phyloP scores from a whole-genome alignment of 371 early-diverging fungal genomes.

The Mucor racemosus region DNA sequence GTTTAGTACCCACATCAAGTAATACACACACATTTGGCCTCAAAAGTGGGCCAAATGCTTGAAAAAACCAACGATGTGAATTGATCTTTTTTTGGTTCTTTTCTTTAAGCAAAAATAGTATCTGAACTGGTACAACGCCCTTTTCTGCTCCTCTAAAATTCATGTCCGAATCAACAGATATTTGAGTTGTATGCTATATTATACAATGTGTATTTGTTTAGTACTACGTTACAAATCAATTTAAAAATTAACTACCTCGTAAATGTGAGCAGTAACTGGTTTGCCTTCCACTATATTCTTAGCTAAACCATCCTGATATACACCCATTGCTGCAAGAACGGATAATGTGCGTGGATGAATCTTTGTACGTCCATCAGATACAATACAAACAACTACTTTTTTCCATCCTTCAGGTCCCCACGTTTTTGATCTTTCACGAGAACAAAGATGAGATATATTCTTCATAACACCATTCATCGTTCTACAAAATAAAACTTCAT shows the following conservation, averaged over 20 bases:
- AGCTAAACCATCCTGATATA: constrained; percentile 89
- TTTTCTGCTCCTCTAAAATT: constrained; percentile 76
- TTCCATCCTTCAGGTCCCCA: constrained; percentile 95
- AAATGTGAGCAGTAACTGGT: constrained; percentile 79
- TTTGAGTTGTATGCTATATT: constrained; percentile 84
- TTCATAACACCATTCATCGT: constrained; percentile 91
- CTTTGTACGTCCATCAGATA: constrained; percentile 76
- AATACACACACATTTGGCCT: constrained; percentile 90
- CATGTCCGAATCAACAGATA: constrained; percentile 76
- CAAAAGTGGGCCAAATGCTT: constrained; percentile 89
- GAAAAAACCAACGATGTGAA: constrained; percentile 98
- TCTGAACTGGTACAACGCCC: constrained; percentile 86
- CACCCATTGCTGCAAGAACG: constrained; percentile 86
- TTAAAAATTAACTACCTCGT: constrained; percentile 59
- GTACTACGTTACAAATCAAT: constrained; percentile 23
- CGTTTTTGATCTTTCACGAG: constrained; percentile 73
- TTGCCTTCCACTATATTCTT: constrained; percentile 65
- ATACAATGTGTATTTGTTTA: not conserved
- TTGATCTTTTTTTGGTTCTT: constrained; percentile 93
- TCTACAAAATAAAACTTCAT: constrained; percentile 87
- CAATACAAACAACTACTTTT: constrained; percentile 89
- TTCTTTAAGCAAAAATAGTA: constrained; percentile 93
- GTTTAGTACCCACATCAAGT: constrained; percentile 94
- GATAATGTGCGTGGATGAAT: constrained; percentile 74
- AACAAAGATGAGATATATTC: constrained; percentile 89